These are phyloP conservation scores for Dissophora ornata DNA, from an alignment of 192 early-diverging fungal genomes.

Conservation along the genomic window DNA sequence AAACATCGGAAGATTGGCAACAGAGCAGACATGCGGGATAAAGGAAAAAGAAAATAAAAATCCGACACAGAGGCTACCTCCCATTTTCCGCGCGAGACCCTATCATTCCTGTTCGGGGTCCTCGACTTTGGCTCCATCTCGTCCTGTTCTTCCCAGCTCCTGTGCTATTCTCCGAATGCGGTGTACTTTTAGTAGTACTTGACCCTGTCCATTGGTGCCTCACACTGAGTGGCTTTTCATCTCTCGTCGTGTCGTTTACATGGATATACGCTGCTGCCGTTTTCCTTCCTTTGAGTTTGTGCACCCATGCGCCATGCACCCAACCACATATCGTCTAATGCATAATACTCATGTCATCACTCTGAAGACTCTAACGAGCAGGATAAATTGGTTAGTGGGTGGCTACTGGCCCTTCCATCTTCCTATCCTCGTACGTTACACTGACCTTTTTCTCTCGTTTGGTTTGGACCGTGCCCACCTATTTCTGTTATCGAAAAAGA, in stretches of 20 bases:
- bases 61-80: too few relatives aligned
- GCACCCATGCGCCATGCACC: constrained; percentile 2
- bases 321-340: background rate
- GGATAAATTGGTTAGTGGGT: too few relatives aligned
- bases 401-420: too few relatives aligned
- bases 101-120: background rate
- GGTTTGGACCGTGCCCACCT: background rate
- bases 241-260: background rate
- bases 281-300: background rate
- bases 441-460: background rate
- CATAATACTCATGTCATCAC: too few relatives aligned
- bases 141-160: background rate
- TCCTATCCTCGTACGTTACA: too few relatives aligned
- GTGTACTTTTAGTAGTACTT: constrained; percentile 15
- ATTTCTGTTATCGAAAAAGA: too few relatives aligned
- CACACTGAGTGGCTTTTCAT: too few relatives aligned
- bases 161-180: background rate
- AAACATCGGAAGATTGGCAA: too few relatives aligned
- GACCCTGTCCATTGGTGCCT: too few relatives aligned
- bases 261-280: background rate
- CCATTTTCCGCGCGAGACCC: too few relatives aligned
- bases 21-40: background rate
- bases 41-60: background rate
- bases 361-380: too few relatives aligned
- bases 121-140: background rate